A percentile compares a stretch with the other conserved stretches of the same genome.
Evolutionary conservation across 225 moss, liverwort and hornwort genomes (phyloP).

Genomic region (Sphagnum contortum): DNA sequence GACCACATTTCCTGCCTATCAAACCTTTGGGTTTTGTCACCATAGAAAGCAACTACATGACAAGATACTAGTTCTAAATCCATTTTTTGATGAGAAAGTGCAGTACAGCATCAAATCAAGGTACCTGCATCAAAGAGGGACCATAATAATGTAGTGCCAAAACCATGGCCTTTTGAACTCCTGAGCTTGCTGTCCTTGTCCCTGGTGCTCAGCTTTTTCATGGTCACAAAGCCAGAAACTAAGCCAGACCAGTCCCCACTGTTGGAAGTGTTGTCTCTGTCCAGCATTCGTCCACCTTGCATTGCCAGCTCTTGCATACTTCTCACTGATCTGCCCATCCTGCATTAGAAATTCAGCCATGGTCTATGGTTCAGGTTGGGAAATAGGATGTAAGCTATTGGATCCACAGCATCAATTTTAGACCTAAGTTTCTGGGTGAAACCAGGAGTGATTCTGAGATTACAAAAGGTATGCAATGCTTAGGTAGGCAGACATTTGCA

Average conservation of each 20-base stretch:
- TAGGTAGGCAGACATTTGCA: too few species aligned
- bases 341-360: conserved; percentile 13
- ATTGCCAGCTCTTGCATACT: conserved; percentile 56
- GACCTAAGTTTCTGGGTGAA: too few species aligned
- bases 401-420: too few species aligned
- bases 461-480: too few species aligned
- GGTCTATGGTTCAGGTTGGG: too few species aligned
- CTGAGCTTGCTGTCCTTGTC: conserved; percentile 67
- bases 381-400: too few species aligned
- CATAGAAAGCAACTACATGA: too few species aligned
- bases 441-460: too few species aligned
- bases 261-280: conserved; percentile 41
- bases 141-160: conserved; percentile 38
- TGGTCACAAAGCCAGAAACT: conserved; percentile 73
- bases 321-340: conserved; percentile 56
- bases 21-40: too few species aligned
- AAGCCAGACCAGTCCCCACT: conserved; percentile 93
- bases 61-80: too few species aligned
- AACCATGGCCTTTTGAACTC: conserved; percentile 41
- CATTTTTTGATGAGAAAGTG: too few species aligned
- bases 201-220: conserved; percentile 71
- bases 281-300: conserved; percentile 39
- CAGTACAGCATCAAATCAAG: neutral
- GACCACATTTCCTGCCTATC: too few species aligned
- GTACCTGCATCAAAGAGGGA: conserved; percentile 77